These are phyloP conservation scores for Penicillium cosmopolitanum DNA, from an alignment of 495 filamentous ascomycete genomes.

Conservation along the genomic window DNA sequence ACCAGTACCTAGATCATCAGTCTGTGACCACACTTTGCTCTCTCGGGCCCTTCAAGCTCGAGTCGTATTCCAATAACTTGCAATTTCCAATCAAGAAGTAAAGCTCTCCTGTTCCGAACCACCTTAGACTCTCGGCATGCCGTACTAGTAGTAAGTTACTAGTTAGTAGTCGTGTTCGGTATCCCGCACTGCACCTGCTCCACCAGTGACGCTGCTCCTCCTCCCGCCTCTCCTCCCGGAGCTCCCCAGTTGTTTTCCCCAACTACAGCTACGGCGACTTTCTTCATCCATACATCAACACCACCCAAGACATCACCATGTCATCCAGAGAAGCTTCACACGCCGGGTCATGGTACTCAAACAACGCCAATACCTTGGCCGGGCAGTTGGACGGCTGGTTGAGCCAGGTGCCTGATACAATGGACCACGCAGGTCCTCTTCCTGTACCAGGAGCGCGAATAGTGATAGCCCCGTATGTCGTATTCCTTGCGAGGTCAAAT, in stretches of 20 bases:
- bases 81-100: neutral
- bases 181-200: constrained; percentile 19
- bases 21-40: too few species aligned
- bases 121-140: neutral
- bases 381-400: constrained; percentile 80
- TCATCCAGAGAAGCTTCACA: constrained; percentile 67
- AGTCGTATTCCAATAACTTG: neutral
- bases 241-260: constrained; percentile 1
- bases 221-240: constrained; percentile 34
- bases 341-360: constrained; percentile 87
- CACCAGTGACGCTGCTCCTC: constrained; percentile 21
- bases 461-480: constrained; percentile 92
- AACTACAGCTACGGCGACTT: neutral
- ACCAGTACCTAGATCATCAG: too few species aligned
- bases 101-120: neutral
- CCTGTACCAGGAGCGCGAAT: constrained; percentile 79
- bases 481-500: neutral
- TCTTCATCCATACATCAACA: constrained; percentile 1
- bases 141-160: neutral
- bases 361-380: constrained; percentile 58
- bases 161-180: constrained; percentile 14
- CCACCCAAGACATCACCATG: constrained; percentile 42
- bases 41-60: too few species aligned
- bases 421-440: constrained; percentile 60
- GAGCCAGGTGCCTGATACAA: constrained; percentile 64